Conservation (phyloP, 352 stramenopile species). For the Globisporangium spiculum region DNA sequence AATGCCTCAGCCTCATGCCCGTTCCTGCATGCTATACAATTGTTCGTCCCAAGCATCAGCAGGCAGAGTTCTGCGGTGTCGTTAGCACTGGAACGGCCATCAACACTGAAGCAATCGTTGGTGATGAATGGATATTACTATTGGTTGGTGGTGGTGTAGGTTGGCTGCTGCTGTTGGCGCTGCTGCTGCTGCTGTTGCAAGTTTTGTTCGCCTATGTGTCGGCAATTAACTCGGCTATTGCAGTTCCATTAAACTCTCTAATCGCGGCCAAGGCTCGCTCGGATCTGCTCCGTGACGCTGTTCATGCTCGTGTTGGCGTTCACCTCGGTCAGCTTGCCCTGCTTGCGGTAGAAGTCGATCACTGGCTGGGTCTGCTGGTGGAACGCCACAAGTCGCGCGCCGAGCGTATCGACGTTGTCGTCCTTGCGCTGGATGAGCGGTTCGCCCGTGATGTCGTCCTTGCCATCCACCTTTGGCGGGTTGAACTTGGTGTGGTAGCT, state of each 20-base stretch:
- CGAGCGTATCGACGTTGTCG: slow-evolving; percentile 93
- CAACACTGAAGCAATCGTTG: background rate
- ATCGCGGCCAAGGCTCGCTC: slow-evolving; percentile 58
- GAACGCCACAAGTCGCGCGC: slow-evolving; percentile 92
- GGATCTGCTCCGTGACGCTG: slow-evolving; percentile 84
- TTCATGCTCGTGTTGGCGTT: slow-evolving; percentile 90
- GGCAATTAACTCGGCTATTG: background rate
- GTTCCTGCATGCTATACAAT: too few relatives aligned
- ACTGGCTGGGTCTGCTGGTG: slow-evolving; percentile 97
- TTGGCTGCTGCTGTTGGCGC: background rate
- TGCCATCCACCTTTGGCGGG: slow-evolving; percentile 88
- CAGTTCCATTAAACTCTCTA: slow-evolving; percentile 33
- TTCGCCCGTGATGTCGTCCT: slow-evolving; percentile 95
- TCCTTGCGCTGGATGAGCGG: slow-evolving; percentile 97
- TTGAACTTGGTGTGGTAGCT: slow-evolving; percentile 99
- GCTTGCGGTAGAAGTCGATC: slow-evolving; percentile 88
- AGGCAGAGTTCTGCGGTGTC: background rate
- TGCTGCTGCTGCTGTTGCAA: background rate
- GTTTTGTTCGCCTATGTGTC: background rate
- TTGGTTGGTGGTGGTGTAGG: background rate
- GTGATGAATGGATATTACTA: background rate
- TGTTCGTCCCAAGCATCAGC: too few relatives aligned
- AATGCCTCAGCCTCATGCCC: too few relatives aligned
- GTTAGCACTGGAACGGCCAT: background rate
- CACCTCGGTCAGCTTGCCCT: slow-evolving; percentile 86